phyloP scores from a whole-genome alignment of 371 early-diverging fungal genomes.

The Lichtheimia ramosa region DNA sequence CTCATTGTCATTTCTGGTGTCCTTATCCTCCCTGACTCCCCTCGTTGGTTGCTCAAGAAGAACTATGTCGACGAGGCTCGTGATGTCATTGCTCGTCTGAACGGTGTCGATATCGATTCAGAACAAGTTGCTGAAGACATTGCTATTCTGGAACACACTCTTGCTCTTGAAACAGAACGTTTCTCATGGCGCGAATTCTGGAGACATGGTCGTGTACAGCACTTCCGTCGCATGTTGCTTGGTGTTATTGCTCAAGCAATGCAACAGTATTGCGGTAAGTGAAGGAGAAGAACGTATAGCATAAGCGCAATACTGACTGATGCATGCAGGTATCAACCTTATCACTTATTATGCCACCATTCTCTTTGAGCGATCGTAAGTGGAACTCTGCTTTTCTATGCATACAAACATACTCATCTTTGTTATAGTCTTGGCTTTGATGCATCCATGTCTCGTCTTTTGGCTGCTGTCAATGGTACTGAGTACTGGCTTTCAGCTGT shows the following conservation, averaged over 20 bases:
- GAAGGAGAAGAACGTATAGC: too few species aligned
- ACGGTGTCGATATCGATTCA: slow-evolving; percentile 28
- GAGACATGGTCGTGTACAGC: slow-evolving; percentile 39
- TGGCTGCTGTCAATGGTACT: slow-evolving; percentile 20
- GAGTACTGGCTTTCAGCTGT: slow-evolving; percentile 20
- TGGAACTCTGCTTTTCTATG: too few species aligned
- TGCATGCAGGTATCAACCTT: neutral
- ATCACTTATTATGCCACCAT: slow-evolving; percentile 16
- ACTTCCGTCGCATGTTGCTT: slow-evolving; percentile 41
- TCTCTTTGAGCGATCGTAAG: slow-evolving; percentile 12
- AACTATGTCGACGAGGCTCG: slow-evolving; percentile 36
- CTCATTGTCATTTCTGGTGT: slow-evolving; percentile 41
- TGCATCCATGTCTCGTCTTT: slow-evolving; percentile 17
- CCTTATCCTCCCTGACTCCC: slow-evolving; percentile 55
- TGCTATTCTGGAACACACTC: slow-evolving; percentile 44
- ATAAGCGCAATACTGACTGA: too few species aligned
- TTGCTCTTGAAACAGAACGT: slow-evolving; percentile 24
- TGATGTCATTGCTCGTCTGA: slow-evolving; percentile 39
- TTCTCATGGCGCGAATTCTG: slow-evolving; percentile 39
- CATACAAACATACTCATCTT: too few species aligned
- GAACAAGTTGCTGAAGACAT: slow-evolving; percentile 36
- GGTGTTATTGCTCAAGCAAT: slow-evolving; percentile 46
- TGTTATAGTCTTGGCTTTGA: slow-evolving; percentile 11
- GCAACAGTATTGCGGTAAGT: slow-evolving; percentile 44
- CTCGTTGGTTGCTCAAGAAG: slow-evolving; percentile 57